phyloP scores from a whole-genome alignment of 140 eudicot genomes.

The Senecio squalidus region DNA sequence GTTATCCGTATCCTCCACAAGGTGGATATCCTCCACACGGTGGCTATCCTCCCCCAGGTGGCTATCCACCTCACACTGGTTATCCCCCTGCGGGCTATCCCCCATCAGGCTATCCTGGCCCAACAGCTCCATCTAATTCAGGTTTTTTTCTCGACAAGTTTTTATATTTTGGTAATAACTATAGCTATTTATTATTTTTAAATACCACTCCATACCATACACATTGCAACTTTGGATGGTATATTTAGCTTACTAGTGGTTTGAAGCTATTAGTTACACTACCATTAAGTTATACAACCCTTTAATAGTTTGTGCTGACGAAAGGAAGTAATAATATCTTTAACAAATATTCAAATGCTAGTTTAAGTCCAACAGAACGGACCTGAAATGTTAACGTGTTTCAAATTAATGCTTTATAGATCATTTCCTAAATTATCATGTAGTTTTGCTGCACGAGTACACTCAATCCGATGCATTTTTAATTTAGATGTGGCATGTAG shows the following conservation, averaged over 20 bases:
- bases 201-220: background rate
- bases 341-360: too few relatives aligned
- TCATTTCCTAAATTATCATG: too few relatives aligned
- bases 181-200: background rate
- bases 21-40: conserved; percentile 50
- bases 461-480: too few relatives aligned
- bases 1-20: conserved; percentile 52
- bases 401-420: too few relatives aligned
- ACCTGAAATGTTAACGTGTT: background rate
- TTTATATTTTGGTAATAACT: background rate
- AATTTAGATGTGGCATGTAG: too few relatives aligned
- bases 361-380: too few relatives aligned
- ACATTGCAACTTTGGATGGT: background rate
- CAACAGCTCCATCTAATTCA: conserved; percentile 52
- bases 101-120: conserved; percentile 63
- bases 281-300: background rate
- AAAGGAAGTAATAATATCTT: too few relatives aligned
- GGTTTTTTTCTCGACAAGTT: conserved; percentile 24
- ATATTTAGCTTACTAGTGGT: conserved; percentile 12
- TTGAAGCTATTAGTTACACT: background rate
- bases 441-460: too few relatives aligned
- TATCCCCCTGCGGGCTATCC: conserved; percentile 50
- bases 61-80: too few relatives aligned
- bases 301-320: too few relatives aligned
- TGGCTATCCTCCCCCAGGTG: conserved; percentile 46